A percentile compares a stretch with the other conserved stretches of the same genome.
Evolutionary conservation across 306 rosid genomes (phyloP).

Genomic region (Casuarina cunninghamiana): DNA sequence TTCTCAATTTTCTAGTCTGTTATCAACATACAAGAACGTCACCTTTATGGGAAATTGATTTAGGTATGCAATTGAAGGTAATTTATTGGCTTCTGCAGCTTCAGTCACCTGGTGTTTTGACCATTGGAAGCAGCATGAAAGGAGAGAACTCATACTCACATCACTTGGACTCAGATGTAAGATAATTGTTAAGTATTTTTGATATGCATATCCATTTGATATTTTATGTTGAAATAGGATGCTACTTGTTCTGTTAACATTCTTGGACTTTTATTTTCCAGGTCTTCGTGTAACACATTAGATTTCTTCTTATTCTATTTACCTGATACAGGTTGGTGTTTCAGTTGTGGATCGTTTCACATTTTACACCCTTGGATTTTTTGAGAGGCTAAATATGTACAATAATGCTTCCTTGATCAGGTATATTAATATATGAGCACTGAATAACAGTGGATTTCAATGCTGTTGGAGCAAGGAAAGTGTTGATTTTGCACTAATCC

Average conservation of each 20-base stretch:
- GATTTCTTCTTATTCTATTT: constrained; percentile 20
- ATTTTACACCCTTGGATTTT: constrained; percentile 86
- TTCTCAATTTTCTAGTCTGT: constrained; percentile 2
- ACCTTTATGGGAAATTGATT: background rate
- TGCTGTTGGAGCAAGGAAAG: background rate
- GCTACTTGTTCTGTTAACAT: constrained; percentile 14
- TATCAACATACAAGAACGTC: constrained; percentile 4
- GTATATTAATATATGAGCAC: constrained; percentile 30
- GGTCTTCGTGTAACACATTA: constrained; percentile 8
- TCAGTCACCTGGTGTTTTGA: constrained; percentile 90
- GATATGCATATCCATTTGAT: background rate
- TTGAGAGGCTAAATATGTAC: constrained; percentile 89
- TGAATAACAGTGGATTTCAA: background rate
- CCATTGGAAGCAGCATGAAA: constrained; percentile 98
- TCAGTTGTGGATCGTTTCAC: constrained; percentile 98
- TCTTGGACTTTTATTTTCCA: constrained; percentile 1
- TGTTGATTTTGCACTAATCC: background rate
- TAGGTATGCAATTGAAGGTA: constrained; percentile 33
- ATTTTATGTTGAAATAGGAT: constrained; percentile 10
- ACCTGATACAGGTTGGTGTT: constrained; percentile 74
- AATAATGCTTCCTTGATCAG: constrained; percentile 92
- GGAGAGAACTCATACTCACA: constrained; percentile 98
- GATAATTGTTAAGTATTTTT: constrained; percentile 25
- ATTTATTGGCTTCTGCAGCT: constrained; percentile 63
- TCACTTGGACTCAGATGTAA: constrained; percentile 95